Percentiles rank a stretch among this genome's conserved stretches.
Conservation (phyloP, 2,329 filamentous ascomycete species). For the Claviceps sorghi region DNA sequence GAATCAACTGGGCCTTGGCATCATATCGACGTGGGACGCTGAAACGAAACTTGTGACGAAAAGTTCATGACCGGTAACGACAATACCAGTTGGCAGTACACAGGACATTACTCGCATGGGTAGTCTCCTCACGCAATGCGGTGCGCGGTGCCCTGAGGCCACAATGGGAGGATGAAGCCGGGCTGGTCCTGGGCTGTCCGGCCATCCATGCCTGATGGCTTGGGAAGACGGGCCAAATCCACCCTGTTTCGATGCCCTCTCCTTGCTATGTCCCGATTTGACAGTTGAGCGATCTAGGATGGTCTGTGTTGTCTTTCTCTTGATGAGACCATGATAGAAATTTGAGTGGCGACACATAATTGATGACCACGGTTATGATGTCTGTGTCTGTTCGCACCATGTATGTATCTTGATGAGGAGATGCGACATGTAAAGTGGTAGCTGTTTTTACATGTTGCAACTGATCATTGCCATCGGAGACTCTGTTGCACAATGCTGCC, state of each 20-base stretch:
- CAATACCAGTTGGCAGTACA: slow-evolving; percentile 1
- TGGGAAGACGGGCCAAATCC: not conserved
- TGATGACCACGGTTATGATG: not conserved
- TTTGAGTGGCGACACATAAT: slow-evolving; percentile 2
- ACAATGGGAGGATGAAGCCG: not conserved
- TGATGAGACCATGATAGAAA: slow-evolving; percentile 20
- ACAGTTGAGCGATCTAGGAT: slow-evolving; percentile 17
- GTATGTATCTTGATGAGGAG: not conserved
- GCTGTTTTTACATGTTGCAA: not conserved
- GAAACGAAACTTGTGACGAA: slow-evolving; percentile 1
- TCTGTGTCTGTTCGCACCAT: not conserved
- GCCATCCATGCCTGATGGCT: not conserved
- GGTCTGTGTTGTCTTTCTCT: slow-evolving; percentile 5
- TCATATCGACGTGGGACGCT: not conserved
- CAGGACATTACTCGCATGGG: not conserved
- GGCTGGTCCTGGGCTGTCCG: not conserved
- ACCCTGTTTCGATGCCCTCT: not conserved
- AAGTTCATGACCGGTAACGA: slow-evolving; percentile 7
- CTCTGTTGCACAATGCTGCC: not conserved
- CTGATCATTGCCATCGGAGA: not conserved
- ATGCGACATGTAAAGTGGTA: not conserved
- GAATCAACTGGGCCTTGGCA: not conserved
- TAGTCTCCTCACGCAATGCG: not conserved
- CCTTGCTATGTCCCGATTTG: not conserved
- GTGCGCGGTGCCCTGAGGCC: not conserved